These are phyloP conservation scores for Gastrolobium bilobum DNA, from an alignment of 306 rosid species.

Conservation along the genomic window DNA sequence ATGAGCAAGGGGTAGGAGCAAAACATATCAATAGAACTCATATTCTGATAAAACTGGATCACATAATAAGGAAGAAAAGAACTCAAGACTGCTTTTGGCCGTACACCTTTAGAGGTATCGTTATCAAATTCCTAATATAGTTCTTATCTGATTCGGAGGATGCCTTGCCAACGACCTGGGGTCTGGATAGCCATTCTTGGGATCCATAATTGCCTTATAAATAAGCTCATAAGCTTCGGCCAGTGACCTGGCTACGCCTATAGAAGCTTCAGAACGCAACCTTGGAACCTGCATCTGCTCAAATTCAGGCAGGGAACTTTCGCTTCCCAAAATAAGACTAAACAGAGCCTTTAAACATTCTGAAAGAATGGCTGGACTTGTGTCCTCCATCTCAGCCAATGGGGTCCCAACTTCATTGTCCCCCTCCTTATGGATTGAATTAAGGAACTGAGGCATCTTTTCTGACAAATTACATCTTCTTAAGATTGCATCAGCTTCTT, in stretches of 20 bases:
- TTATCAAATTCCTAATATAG: slow-evolving; percentile 69
- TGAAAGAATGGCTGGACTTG: slow-evolving; percentile 72
- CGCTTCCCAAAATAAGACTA: slow-evolving; percentile 89
- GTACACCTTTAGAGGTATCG: too few species aligned
- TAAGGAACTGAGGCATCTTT: slow-evolving; percentile 73
- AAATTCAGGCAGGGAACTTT: slow-evolving; percentile 88
- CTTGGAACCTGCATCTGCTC: slow-evolving; percentile 96
- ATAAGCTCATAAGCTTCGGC: slow-evolving; percentile 86
- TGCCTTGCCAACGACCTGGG: slow-evolving; percentile 96
- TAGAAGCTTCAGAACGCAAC: slow-evolving; percentile 88
- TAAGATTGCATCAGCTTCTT: slow-evolving; percentile 81
- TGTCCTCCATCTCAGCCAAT: slow-evolving; percentile 83
- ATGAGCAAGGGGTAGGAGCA: slow-evolving; percentile 2
- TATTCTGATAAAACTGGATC: slow-evolving; percentile 36
- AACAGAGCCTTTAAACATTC: slow-evolving; percentile 85
- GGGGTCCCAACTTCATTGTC: slow-evolving; percentile 55
- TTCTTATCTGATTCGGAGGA: slow-evolving; percentile 98
- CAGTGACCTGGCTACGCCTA: slow-evolving; percentile 81
- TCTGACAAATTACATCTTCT: slow-evolving; percentile 76
- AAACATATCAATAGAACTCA: slow-evolving; percentile 50
- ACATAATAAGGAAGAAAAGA: too few species aligned
- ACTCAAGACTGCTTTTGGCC: too few species aligned
- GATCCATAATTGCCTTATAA: slow-evolving; percentile 84
- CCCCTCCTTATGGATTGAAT: slow-evolving; percentile 54
- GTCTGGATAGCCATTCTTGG: slow-evolving; percentile 84